Base-by-base conservation (phyloP, 2,329 filamentous ascomycete species). In the Exserohilum rostratum region DNA sequence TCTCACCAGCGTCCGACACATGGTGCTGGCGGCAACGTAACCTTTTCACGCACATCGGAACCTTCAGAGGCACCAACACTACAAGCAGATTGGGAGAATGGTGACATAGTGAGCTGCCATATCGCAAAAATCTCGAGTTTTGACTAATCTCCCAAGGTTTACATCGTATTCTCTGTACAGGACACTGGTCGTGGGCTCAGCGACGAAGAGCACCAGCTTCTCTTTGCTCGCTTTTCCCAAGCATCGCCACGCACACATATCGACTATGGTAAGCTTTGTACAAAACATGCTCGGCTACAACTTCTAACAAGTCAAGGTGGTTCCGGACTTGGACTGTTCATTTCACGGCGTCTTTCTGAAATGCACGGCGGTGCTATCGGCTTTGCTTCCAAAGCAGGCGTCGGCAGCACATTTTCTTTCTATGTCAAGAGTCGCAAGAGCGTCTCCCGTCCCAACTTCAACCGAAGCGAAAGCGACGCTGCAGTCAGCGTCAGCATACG, bases 181-280 rank as follows among this genome's bases (percentile, higher is more conserved):
- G 77, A 79, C 46, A 77, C 73, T 0, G 77, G 77, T 1, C 65
- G 72, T 10, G 77, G 78, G 2, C 63, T 80, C 25, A 70, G 66
- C 0, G 57, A 69, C 0, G 66, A 72, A 13, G 76, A 79, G 38
- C 74, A 72, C n/a, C 58, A 68, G 7, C 61, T 66, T 1, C 60
- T 74, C 11, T 74, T 74, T 34, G 57, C 64, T 7, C 67, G 71
- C 13, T 74, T 73, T 44, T 68, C 67, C 0, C 70, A 69, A 47
- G 65, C 70, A 18, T 68, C 66, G 7, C 70, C 71, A 6, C 61
- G 68, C 3, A 74, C 72, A 6, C 70, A 75, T 34, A 69, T 72
- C 18, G 66, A 73, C 6, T 79, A 79, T 39, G 61, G 62, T 44
- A 46, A 38, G 9, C 2, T 11, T 2, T 2, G 6, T 3, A 3